Conservation (phyloP, 2,329 filamentous ascomycete genomes). For the Aureobasidium sp. region DNA sequence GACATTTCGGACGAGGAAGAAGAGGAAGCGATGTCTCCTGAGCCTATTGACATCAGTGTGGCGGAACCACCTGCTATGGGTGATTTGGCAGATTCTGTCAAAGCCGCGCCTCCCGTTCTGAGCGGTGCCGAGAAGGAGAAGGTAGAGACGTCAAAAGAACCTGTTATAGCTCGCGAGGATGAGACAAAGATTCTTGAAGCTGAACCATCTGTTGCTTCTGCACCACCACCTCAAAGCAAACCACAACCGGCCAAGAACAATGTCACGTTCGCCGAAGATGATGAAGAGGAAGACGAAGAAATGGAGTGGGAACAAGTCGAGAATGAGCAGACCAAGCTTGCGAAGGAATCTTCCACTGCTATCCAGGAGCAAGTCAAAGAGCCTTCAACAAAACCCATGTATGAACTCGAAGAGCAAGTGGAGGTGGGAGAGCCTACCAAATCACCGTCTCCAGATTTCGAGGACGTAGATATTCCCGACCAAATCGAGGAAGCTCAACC, state of each 20-base stretch:
- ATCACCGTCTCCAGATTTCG: slow-evolving; percentile 38
- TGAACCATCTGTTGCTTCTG: not conserved
- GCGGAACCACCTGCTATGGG: slow-evolving; percentile 32
- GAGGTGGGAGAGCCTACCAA: slow-evolving; percentile 17
- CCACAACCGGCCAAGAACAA: slow-evolving; percentile 20
- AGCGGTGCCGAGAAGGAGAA: not conserved
- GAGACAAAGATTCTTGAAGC: not conserved
- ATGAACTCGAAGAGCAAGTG: slow-evolving; percentile 16
- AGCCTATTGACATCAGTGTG: not conserved
- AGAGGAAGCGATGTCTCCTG: not conserved
- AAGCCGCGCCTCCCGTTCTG: slow-evolving; percentile 34
- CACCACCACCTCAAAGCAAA: too few species aligned
- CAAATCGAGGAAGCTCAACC: slow-evolving; percentile 4
- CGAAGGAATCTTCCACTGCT: not conserved
- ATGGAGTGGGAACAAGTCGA: slow-evolving; percentile 52
- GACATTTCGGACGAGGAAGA: slow-evolving; percentile 28
- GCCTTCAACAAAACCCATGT: slow-evolving; percentile 20
- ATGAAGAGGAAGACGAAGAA: slow-evolving; percentile 29
- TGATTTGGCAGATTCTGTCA: slow-evolving; percentile 38
- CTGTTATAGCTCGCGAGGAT: not conserved
- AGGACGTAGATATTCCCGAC: slow-evolving; percentile 41
- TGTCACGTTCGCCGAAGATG: slow-evolving; percentile 3
- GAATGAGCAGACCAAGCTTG: slow-evolving; percentile 23
- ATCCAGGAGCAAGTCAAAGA: not conserved
- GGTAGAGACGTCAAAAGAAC: not conserved